Conservation (phyloP, 2,329 filamentous ascomycete genomes). For the Sarocladium kiliense region DNA sequence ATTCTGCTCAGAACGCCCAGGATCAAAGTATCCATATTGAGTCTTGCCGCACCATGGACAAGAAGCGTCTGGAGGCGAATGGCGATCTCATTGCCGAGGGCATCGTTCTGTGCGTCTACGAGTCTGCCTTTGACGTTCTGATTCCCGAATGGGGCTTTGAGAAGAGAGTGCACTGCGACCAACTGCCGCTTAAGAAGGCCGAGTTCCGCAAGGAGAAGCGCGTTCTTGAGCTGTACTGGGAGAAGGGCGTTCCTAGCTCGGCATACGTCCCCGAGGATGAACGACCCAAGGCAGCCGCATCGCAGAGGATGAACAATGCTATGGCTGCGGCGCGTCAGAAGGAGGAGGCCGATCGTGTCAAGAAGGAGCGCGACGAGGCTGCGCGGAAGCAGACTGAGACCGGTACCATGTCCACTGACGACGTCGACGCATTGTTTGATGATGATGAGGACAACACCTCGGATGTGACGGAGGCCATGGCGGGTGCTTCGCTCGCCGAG, state of each 20-base stretch:
- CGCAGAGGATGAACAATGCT: constrained; percentile 69
- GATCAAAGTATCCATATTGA: constrained; percentile 99
- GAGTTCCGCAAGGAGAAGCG: constrained; percentile 96
- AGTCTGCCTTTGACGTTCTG: constrained; percentile 95
- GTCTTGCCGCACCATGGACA: constrained; percentile 93
- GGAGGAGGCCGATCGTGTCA: constrained; percentile 74
- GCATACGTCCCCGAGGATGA: constrained; percentile 96
- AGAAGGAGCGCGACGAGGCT: constrained; percentile 84
- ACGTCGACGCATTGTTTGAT: constrained; percentile 92
- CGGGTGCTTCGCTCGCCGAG: constrained; percentile 82
- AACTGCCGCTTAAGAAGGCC: constrained; percentile 97
- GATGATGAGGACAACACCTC: constrained; percentile 86
- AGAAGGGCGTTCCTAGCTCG: constrained; percentile 96
- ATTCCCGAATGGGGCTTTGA: constrained; percentile 99
- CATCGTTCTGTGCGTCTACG: constrained; percentile 94
- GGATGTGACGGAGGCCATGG: constrained; percentile 85
- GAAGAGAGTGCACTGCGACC: constrained; percentile 98
- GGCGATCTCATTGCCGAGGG: constrained; percentile 93
- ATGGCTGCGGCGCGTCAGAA: constrained; percentile 73
- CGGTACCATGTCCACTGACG: constrained; percentile 87
- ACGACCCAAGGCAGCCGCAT: constrained; percentile 75
- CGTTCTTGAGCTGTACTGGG: constrained; percentile 95
- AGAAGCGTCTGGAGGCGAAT: constrained; percentile 77
- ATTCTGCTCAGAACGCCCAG: constrained; percentile 93
- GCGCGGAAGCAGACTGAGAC: constrained; percentile 92